Evolutionary conservation across 1,284 basidiomycete species (phyloP).

Genomic region (Mycena sp.): DNA sequence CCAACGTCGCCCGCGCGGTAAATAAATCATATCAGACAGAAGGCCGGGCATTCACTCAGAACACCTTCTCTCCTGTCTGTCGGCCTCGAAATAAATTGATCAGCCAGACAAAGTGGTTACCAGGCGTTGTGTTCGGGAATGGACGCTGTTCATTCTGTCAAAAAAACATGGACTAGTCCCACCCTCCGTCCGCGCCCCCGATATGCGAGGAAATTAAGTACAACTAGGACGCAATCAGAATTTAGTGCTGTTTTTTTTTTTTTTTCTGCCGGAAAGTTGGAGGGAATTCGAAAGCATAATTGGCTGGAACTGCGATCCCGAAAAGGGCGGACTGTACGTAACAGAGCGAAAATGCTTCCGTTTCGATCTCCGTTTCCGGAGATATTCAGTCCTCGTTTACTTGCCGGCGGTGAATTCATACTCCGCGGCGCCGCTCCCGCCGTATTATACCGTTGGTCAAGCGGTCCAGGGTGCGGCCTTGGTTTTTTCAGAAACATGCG

Average conservation of each 20-base stretch:
- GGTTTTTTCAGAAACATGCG: slow-evolving; percentile 17
- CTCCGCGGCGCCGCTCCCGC: slow-evolving; percentile 28
- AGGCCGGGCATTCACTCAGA: slow-evolving; percentile 12
- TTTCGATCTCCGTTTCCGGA: slow-evolving; percentile 25
- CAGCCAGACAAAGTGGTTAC: slow-evolving; percentile 7
- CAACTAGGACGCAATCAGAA: slow-evolving; percentile 21
- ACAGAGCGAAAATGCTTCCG: slow-evolving; percentile 16
- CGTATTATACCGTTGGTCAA: not conserved
- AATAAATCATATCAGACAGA: slow-evolving; percentile 31
- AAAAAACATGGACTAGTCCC: slow-evolving; percentile 23
- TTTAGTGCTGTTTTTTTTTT: slow-evolving; percentile 4
- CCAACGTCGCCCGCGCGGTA: slow-evolving; percentile 17
- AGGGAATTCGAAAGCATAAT: slow-evolving; percentile 26
- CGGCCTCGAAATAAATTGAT: slow-evolving; percentile 7
- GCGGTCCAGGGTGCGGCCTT: not conserved
- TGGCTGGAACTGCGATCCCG: slow-evolving; percentile 22
- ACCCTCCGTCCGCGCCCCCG: slow-evolving; percentile 28
- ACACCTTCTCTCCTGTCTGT: slow-evolving; percentile 24
- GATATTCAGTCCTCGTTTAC: slow-evolving; percentile 23
- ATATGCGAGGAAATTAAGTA: slow-evolving; percentile 34
- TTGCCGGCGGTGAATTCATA: slow-evolving; percentile 24
- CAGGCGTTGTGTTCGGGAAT: slow-evolving; percentile 13
- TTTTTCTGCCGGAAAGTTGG: slow-evolving; percentile 30
- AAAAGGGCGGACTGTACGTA: slow-evolving; percentile 31
- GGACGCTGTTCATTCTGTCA: slow-evolving; percentile 28